phyloP scores from a whole-genome alignment of 1,139 yeast species.

The Lodderomyces orthopsilosis region DNA sequence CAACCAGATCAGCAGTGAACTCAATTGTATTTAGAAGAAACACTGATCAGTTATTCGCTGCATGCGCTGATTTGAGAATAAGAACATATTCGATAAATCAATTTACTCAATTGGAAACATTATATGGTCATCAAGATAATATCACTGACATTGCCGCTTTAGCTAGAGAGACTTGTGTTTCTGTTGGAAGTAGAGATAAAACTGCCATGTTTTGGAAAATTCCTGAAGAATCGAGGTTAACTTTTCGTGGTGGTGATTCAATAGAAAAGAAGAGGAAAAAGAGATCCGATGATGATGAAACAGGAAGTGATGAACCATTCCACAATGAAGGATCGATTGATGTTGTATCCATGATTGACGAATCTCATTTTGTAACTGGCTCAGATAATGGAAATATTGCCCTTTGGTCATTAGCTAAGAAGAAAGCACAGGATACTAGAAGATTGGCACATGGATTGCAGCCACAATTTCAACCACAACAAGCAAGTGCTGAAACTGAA shows the following conservation, averaged over 20 bases:
- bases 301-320: slow-evolving; percentile 26
- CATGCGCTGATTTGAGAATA: slow-evolving; percentile 88
- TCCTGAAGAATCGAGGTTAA: slow-evolving; percentile 88
- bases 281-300: slow-evolving; percentile 15
- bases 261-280: slow-evolving; percentile 38
- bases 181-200: slow-evolving; percentile 92
- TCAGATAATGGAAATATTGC: slow-evolving; percentile 89
- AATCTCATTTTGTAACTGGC: slow-evolving; percentile 89
- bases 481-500: slow-evolving; percentile 69
- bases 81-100: slow-evolving; percentile 85
- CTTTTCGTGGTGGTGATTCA: slow-evolving; percentile 87
- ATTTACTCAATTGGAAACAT: slow-evolving; percentile 81
- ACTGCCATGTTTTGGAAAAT: slow-evolving; percentile 97
- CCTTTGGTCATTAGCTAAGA: slow-evolving; percentile 86
- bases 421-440: slow-evolving; percentile 73
- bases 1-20: slow-evolving; percentile 71
- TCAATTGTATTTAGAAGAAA: slow-evolving; percentile 75
- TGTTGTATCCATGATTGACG: slow-evolving; percentile 87
- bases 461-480: slow-evolving; percentile 43
- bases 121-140: slow-evolving; percentile 93
- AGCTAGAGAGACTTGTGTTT: slow-evolving; percentile 85
- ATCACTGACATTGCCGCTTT: slow-evolving; percentile 80
- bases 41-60: slow-evolving; percentile 83
- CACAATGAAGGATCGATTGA: slow-evolving; percentile 86
- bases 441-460: slow-evolving; percentile 78